These are phyloP conservation scores for Westerdykella aurantiaca DNA, from an alignment of 2,329 filamentous ascomycete species.

Conservation along the genomic window DNA sequence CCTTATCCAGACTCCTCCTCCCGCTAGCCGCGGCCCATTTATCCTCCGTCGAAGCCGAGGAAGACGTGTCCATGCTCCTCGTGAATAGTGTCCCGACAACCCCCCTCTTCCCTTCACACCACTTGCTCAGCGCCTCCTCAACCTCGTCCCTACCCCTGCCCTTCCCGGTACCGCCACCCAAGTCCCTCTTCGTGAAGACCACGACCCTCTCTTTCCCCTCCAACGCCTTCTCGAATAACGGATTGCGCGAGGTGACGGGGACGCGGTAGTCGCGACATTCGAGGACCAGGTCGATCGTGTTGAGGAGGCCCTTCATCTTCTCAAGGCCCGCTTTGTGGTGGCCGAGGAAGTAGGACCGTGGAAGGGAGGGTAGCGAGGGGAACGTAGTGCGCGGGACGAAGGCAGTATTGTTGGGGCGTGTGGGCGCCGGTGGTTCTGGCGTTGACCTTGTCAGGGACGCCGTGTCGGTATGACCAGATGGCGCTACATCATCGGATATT, in stretches of 20 bases:
- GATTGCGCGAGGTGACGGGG: conserved; percentile 84
- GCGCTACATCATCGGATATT: too few relatives aligned
- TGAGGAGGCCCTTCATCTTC: conserved; percentile 76
- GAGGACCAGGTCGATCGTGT: conserved; percentile 77
- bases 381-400: conserved; percentile 70
- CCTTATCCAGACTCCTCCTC: conserved; percentile 21
- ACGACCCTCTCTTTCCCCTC: conserved; percentile 68
- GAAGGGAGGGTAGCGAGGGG: conserved; percentile 66
- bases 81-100: conserved; percentile 6
- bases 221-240: conserved; percentile 74
- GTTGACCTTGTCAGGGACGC: too few relatives aligned
- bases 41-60: conserved; percentile 1
- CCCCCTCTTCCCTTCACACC: conserved; percentile 37
- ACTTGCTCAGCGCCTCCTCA: conserved; percentile 49
- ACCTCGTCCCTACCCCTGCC: conserved; percentile 24
- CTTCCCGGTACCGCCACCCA: conserved; percentile 18
- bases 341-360: conserved; percentile 88
- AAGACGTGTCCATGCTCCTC: not conserved
- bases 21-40: conserved; percentile 35
- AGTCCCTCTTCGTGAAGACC: conserved; percentile 84
- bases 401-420: conserved; percentile 7
- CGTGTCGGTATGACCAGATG: too few relatives aligned
- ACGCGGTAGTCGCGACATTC: conserved; percentile 94
- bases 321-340: conserved; percentile 79
- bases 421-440: not conserved